These are phyloP conservation scores for Pichia ethanolica DNA, from an alignment of 805 yeast species.

Conservation along the genomic window DNA sequence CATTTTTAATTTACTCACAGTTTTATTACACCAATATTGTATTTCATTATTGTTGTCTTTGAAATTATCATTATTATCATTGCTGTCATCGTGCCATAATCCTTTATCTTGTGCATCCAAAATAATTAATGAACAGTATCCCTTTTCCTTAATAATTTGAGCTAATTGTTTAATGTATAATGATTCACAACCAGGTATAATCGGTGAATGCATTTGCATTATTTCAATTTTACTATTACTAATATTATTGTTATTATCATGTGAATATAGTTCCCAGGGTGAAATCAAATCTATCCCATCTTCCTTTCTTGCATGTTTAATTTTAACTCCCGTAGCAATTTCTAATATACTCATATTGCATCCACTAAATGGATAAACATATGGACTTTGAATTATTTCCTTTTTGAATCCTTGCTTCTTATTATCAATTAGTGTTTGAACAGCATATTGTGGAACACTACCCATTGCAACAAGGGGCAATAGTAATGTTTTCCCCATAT, in stretches of 20 bases:
- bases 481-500: constrained; percentile 33
- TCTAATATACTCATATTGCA: constrained; percentile 5
- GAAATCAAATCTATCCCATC: background rate
- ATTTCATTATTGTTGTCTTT: too few relatives aligned
- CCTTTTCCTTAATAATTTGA: background rate
- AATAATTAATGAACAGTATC: constrained; percentile 3
- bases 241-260: background rate
- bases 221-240: background rate
- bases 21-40: too few relatives aligned
- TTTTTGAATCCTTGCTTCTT: background rate
- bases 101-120: constrained; percentile 9
- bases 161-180: constrained; percentile 8
- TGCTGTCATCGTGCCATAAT: constrained; percentile 4
- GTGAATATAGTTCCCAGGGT: constrained; percentile 6
- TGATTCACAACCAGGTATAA: constrained; percentile 11
- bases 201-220: constrained; percentile 12
- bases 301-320: too few relatives aligned
- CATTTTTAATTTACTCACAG: too few relatives aligned
- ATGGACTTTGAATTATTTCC: constrained; percentile 47
- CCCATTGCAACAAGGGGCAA: constrained; percentile 83
- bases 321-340: background rate
- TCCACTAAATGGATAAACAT: constrained; percentile 75
- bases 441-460: constrained; percentile 76
- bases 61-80: too few relatives aligned
- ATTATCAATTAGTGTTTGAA: constrained; percentile 4